Base-by-base conservation (phyloP, 352 stramenopile genomes). In the Phytophthora agathidicida region DNA sequence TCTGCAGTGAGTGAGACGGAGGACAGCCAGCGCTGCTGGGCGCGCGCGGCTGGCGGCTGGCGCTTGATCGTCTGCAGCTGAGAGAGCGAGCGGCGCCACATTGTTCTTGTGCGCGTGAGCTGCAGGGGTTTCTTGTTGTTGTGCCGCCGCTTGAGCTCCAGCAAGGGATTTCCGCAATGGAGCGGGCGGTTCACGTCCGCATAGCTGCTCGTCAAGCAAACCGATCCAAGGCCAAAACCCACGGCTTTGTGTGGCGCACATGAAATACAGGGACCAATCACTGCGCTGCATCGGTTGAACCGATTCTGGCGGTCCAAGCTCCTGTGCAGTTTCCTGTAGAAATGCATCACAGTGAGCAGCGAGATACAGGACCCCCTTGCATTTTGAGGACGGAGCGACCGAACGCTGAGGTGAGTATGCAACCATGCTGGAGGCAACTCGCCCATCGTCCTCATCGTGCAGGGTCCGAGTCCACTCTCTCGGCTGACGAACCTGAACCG, bases 31-130 rank as follows among this genome's bases (percentile, higher is more conserved):
- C 79, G 68, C 30, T 33, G 23, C 7, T n/a, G n/a, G n/a, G 67
- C 45, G 6, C 48, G 52, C 3, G 36, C 36, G n/a, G 32, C 27
- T 17, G 32, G 16, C 5, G 55, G 36, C 13, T 55, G 56, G 22
- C 52, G 41, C 33, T 53, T 30, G 7, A 71, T 28, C 38, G 60
- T 56, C 51, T 60, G 24, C 17, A 69, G 24, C 16, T 60, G 50
- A 26, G 47, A 61, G 46, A 77, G 38, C 31, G 71, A 80, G 54
- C 71, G 71, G 54, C 65, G 68, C 71, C 64, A 75, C 71, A 80
- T 80, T 20, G 7, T 67, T 47, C 32, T n/a, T n/a, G n/a, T n/a
- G n/a, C n/a, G n/a, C n/a, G n/a, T n/a, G n/a, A n/a, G 0, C 7
- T 27, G 26, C 30, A 1, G 23, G 24, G 20, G 39, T 16, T 23